phyloP scores from a whole-genome alignment of 2,329 filamentous ascomycete species.

The Aplosporella prunicola region DNA sequence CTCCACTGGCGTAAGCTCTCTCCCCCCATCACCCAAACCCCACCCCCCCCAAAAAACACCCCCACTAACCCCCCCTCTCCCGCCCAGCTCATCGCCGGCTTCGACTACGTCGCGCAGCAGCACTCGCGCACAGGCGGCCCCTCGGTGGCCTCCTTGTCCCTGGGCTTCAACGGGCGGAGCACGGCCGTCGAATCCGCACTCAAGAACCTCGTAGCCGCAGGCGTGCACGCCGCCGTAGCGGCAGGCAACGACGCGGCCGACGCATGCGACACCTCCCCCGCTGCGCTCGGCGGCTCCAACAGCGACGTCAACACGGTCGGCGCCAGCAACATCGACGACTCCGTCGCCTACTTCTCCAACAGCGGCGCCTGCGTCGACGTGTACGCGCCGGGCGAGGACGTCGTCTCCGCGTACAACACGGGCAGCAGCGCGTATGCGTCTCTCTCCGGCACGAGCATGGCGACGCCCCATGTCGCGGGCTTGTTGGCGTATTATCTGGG shows the following conservation, averaged over 20 bases:
- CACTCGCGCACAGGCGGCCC: constrained; percentile 24
- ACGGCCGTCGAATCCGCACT: constrained; percentile 1
- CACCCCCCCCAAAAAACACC: not conserved
- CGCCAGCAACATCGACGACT: constrained; percentile 24
- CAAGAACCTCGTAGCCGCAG: not conserved
- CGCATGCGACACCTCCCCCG: constrained; percentile 23
- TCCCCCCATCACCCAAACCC: not conserved
- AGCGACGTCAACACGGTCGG: constrained; percentile 30
- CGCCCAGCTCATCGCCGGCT: constrained; percentile 25
- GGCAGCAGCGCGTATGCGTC: constrained; percentile 28
- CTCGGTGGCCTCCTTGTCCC: constrained; percentile 30
- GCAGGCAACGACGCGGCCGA: constrained; percentile 25
- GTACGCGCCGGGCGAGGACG: constrained; percentile 26
- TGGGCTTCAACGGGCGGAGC: constrained; percentile 22
- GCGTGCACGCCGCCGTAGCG: constrained; percentile 14
- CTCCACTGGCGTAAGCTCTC: not conserved
- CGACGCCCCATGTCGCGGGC: constrained; percentile 55
- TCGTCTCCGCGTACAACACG: constrained; percentile 34
- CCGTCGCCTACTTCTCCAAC: constrained; percentile 27
- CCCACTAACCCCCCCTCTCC: not conserved
- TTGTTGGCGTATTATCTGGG: constrained; percentile 55
- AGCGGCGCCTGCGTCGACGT: constrained; percentile 26
- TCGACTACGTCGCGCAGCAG: constrained; percentile 28
- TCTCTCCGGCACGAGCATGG: constrained; percentile 52
- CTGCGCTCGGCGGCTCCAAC: constrained; percentile 17